Evolutionary conservation across 345 rosid genomes (phyloP).

Genomic region (Eucalyptus curtisii): DNA sequence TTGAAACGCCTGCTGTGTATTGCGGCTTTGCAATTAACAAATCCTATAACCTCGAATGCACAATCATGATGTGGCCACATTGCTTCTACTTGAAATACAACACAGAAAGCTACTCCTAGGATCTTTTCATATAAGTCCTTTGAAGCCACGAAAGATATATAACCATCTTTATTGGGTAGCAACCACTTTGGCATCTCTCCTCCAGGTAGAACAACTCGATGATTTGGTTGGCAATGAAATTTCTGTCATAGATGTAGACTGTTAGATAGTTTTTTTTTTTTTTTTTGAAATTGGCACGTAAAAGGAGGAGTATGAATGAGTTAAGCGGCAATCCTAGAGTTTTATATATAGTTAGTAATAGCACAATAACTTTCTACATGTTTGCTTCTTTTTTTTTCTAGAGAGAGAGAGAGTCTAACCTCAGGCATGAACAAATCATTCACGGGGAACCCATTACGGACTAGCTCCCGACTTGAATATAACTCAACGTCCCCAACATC

Average conservation of each 20-base stretch:
- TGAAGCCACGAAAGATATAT: neutral
- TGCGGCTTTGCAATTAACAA: neutral
- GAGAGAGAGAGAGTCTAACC: neutral
- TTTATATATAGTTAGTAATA: no score
- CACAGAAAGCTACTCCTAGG: neutral
- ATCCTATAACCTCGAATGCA: fast-evolving
- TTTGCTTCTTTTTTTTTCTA: neutral
- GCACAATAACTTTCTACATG: neutral
- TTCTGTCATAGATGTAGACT: neutral
- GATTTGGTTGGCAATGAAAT: neutral
- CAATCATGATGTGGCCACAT: fast-evolving
- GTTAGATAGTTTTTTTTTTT: neutral
- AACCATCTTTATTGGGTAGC: neutral
- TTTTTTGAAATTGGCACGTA: neutral
- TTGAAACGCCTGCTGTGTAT: fast-evolving
- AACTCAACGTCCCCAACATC: no score
- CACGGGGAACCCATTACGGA: neutral
- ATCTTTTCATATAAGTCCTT: no score
- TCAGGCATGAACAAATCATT: neutral
- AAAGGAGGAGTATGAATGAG: neutral
- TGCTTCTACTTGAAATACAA: neutral
- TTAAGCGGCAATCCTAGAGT: neutral
- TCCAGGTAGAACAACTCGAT: neutral
- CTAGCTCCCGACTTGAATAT: neutral
- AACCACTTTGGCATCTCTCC: neutral